These are phyloP conservation scores for Trichoderma atroviride DNA, from an alignment of 2,329 filamentous ascomycete species.

Conservation along the genomic window DNA sequence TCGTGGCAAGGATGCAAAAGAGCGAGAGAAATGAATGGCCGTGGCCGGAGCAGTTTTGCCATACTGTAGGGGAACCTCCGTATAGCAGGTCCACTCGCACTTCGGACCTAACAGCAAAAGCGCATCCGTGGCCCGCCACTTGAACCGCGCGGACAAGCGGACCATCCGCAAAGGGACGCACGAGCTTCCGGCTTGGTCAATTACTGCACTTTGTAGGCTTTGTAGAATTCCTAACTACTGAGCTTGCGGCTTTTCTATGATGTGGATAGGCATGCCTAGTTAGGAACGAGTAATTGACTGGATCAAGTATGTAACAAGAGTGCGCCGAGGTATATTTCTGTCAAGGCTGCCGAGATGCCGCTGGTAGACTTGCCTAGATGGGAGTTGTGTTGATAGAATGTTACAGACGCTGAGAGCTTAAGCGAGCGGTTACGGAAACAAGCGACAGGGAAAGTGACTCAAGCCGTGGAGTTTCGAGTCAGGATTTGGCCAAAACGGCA, in stretches of 20 bases:
- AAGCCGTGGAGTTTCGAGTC: not conserved
- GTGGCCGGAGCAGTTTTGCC: constrained; percentile 2
- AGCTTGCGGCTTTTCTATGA: not conserved
- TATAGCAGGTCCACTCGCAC: constrained; percentile 19
- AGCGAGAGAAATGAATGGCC: not conserved
- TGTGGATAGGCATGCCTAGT: not conserved
- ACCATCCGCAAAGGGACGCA: not conserved
- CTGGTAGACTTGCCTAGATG: not conserved
- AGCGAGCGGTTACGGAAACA: constrained; percentile 4
- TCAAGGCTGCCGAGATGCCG: not conserved
- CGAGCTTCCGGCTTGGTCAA: not conserved
- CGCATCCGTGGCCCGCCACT: not conserved
- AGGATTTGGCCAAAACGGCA: not conserved
- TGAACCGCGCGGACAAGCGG: constrained; percentile 15
- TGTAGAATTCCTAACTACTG: not conserved
- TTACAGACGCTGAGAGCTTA: not conserved
- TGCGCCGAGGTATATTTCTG: not conserved
- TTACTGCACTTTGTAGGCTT: not conserved
- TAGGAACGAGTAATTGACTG: not conserved
- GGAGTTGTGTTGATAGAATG: not conserved
- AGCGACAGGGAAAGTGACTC: not conserved
- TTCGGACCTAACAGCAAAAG: constrained; percentile 22
- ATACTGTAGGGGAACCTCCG: not conserved
- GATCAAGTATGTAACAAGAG: not conserved
- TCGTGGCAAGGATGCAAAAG: not conserved